Base-by-base conservation (phyloP, 371 early-diverging fungal species). In the Mortierella sp. region DNA sequence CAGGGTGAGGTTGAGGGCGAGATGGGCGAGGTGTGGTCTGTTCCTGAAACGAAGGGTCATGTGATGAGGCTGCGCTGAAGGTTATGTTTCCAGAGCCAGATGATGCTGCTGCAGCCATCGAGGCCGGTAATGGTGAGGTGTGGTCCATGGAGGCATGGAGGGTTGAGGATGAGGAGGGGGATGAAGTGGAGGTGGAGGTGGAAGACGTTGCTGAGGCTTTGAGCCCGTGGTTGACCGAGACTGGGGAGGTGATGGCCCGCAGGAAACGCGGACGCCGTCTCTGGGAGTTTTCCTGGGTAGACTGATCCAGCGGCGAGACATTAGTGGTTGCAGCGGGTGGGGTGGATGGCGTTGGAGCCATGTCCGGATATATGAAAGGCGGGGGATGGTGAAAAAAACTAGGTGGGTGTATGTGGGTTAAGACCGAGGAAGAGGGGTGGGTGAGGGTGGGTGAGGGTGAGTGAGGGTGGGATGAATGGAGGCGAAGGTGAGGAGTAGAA, bases 191-290 rank as follows among this genome's bases (percentile, higher is more conserved):
- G 40, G 29, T 9, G 66, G 24, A 40, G 24, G 39, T 22, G 14
- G 55, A 55, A 31, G 31, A 41, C 7, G 31, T 64, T 40, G 64
- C 24, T 64, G 64, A n/a, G 19, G 64, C 5, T 22, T 40, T 64
- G 64, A 24, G 39, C n/a, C 64, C 41, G 34, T 69, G 70, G 22
- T 39, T 64, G 44, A 52, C 34, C 26, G 26, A 55, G 19, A 31
- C 55, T 13, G 81, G 81, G 19, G 81, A 76, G 41, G 81, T 80
- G 58, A 76, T 73, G 63, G 81, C 65, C 34, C 81, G 81, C 39
- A 76, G 31, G 64, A 79, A 79, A 31, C 61, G 76, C 16, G 80
- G 80, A 53, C 80, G 75, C 41, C 65, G 80, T 44, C 66, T n/a
- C 40, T 70, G 66, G 13, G 66, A 55, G 34, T 58, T 47, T 24